Evolutionary conservation across 768 basidiomycete species (phyloP).

Genomic region (Trametes elegans): DNA sequence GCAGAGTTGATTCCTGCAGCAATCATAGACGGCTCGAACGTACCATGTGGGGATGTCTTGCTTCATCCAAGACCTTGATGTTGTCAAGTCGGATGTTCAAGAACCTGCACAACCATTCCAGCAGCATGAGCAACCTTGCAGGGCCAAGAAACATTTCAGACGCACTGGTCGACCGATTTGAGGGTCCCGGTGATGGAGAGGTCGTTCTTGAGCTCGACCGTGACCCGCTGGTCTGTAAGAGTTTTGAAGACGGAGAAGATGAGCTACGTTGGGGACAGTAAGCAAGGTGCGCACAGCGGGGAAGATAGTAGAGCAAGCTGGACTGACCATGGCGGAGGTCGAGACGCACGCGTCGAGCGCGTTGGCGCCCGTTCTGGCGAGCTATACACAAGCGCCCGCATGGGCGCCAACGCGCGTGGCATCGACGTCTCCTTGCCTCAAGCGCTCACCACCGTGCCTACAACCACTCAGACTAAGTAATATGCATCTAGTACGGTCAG

Average conservation of each 20-base stretch:
- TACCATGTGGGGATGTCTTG: conserved; percentile 97
- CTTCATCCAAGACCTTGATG: conserved; percentile 89
- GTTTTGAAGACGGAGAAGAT: conserved; percentile 99
- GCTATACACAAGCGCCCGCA: too few species aligned
- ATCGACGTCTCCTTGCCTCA: too few species aligned
- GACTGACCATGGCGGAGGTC: conserved; percentile 6
- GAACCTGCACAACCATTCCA: conserved; percentile 50
- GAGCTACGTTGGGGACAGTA: conserved; percentile 62
- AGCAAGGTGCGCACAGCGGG: too few species aligned
- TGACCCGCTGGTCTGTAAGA: conserved; percentile 94
- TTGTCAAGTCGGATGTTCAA: conserved; percentile 95
- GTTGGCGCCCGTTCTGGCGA: neutral
- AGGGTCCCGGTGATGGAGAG: conserved; percentile 92
- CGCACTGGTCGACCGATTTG: conserved; percentile 97
- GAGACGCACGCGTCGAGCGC: neutral
- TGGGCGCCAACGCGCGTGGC: too few species aligned
- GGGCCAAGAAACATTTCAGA: conserved; percentile 20
- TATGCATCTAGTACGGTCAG: too few species aligned
- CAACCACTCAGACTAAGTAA: too few species aligned
- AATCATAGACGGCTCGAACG: conserved; percentile 16
- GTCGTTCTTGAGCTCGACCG: conserved; percentile 98
- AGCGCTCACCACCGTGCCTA: too few species aligned
- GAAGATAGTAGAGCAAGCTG: neutral
- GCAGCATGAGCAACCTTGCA: too few species aligned
- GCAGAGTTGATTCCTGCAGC: neutral